These are phyloP conservation scores for Sarocladium brachiariae DNA, from an alignment of 2,329 filamentous ascomycete species.

Conservation along the genomic window DNA sequence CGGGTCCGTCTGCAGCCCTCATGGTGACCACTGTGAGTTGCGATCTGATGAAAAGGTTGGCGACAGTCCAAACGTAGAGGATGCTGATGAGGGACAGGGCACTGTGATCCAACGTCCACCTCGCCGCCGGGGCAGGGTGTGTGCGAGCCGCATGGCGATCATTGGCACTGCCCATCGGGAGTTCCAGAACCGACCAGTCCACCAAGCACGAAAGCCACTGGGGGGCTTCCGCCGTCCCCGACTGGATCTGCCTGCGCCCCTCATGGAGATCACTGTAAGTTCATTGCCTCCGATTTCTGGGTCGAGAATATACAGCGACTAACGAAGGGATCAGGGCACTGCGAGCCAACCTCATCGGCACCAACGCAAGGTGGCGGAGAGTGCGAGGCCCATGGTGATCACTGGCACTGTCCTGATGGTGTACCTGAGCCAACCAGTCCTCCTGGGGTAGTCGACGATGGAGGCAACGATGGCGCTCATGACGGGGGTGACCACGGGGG, in stretches of 20 bases:
- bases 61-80: no score
- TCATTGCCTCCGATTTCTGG: neutral
- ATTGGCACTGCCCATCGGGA: conserved; percentile 11
- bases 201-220: neutral
- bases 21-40: conserved; percentile 14
- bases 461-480: neutral
- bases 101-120: conserved; percentile 11
- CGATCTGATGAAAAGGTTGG: no score
- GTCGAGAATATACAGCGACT: neutral
- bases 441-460: neutral
- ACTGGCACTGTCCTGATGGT: conserved; percentile 11
- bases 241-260: conserved; percentile 7
- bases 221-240: neutral
- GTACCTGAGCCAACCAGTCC: conserved; percentile 8
- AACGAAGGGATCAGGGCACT: conserved; percentile 11
- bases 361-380: neutral
- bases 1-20: conserved; percentile 12
- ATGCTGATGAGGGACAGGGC: conserved; percentile 7
- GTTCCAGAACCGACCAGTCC: conserved; percentile 6
- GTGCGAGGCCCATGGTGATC: conserved; percentile 10
- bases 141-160: conserved; percentile 9
- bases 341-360: conserved; percentile 8
- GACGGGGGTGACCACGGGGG: no score
- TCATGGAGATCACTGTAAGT: conserved; percentile 14
- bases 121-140: neutral